Base-by-base conservation (phyloP, 257 asterid species). In the Lavandula angustifolia region DNA sequence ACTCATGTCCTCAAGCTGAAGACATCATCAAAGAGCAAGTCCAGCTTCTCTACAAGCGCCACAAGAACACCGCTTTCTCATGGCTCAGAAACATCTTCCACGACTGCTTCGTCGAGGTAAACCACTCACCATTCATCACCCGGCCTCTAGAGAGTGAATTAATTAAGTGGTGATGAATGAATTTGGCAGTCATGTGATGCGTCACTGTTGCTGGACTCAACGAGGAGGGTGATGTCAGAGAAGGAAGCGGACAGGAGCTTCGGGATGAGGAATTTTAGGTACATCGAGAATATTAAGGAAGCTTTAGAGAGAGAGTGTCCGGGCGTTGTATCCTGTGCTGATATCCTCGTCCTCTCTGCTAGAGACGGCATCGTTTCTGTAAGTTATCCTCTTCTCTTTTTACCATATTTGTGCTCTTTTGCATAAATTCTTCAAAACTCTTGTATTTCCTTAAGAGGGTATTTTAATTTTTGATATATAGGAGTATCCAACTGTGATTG, bases 31-130 rank as follows among this genome's bases (percentile, higher is more conserved):
- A 55, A 18, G 97, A 89, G 51, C 99, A 92, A 73, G 99, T 92
- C 57, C 80, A 76, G 61, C 95, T 89, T 13, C 95, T 92, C 3
- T 92, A 92, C 87, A 89, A 92, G 74, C 96, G 97, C 76, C 99
- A 92, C 88, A 89, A 89, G 82, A 92, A 92, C 87, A 92, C 99
- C 37, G 99, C 99, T 0, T 89, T 89, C 72, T 94, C 96, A 22
- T 94, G 99, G 97, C 96, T 92, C 59, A 82, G 99, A 62, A 92
- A 92, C 84, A 85, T 92, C 66, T 92, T 92, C 85, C 99, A 92
- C 58, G 99, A 92, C 90, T 92, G 99, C 87, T 80, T 79, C 56
- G 99, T 92, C 35, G 87, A 87, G 96, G 99, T 89, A 67, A 7
- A 37, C 41, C 27, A 22, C 27, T 22, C 27, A 22, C 27, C 27